phyloP scores from a whole-genome alignment of 2,329 filamentous ascomycete genomes.

The Penicillium sp. region DNA sequence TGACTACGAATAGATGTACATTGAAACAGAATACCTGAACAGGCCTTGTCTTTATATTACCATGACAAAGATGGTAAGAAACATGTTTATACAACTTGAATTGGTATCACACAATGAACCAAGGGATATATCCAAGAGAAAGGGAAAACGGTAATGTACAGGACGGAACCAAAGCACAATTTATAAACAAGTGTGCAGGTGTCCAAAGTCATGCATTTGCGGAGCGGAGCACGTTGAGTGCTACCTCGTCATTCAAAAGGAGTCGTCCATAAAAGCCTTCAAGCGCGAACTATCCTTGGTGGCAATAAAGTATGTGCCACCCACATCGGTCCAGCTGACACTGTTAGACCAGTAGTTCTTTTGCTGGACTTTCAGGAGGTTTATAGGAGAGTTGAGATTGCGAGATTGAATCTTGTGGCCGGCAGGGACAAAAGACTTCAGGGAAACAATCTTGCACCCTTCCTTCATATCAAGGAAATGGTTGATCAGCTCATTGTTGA shows the following conservation, averaged over 20 bases:
- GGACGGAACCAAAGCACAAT: conserved; percentile 18
- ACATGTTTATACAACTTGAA: conserved; percentile 24
- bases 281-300: conserved; percentile 70
- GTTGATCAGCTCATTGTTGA: conserved; percentile 83
- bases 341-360: conserved; percentile 71
- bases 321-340: conserved; percentile 89
- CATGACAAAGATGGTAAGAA: neutral
- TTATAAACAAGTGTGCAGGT: conserved; percentile 15
- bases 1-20: conserved; percentile 1
- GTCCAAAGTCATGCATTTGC: neutral
- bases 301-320: conserved; percentile 87
- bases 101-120: conserved; percentile 31
- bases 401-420: conserved; percentile 75
- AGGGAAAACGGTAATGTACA: conserved; percentile 31
- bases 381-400: conserved; percentile 80
- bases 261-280: conserved; percentile 54
- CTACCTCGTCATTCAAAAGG: conserved; percentile 32
- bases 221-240: conserved; percentile 10
- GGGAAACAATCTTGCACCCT: conserved; percentile 85
- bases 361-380: conserved; percentile 77
- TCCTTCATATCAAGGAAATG: conserved; percentile 94
- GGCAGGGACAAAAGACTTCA: conserved; percentile 88
- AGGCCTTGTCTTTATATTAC: neutral
- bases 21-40: neutral
- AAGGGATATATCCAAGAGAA: conserved; percentile 28